Percentiles rank a stretch among this genome's conserved stretches.
phyloP scores from a whole-genome alignment of 2,329 filamentous ascomycete genomes.

The Sporothrix inflata region DNA sequence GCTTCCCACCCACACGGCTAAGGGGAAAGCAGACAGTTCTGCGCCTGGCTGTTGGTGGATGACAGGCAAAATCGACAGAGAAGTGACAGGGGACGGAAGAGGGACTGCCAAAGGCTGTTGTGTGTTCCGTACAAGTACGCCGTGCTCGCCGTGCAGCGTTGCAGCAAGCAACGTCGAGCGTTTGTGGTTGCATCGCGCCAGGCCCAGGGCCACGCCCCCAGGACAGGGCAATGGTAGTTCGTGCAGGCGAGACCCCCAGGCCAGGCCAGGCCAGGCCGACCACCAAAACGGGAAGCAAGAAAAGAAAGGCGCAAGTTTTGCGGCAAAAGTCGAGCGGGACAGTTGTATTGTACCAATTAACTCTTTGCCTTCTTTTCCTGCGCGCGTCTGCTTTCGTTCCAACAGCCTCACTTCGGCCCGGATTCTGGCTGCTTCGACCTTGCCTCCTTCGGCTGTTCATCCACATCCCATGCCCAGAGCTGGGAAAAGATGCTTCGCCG shows the following conservation, averaged over 20 bases:
- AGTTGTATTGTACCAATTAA: neutral
- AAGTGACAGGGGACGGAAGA: neutral
- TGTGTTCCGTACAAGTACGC: neutral
- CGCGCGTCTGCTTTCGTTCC: neutral
- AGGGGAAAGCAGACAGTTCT: neutral
- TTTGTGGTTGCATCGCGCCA: constrained; percentile 6
- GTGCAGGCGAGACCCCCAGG: neutral
- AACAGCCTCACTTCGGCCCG: constrained; percentile 12
- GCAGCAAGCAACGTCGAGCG: neutral
- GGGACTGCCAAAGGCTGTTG: neutral
- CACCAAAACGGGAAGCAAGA: neutral
- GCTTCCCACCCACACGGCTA: neutral
- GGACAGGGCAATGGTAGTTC: neutral
- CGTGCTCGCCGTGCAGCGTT: neutral
- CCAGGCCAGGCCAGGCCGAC: neutral
- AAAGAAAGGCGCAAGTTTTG: constrained; percentile 1
- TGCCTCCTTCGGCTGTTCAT: neutral
- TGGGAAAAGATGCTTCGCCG: neutral
- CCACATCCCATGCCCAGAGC: neutral
- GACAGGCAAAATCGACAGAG: neutral
- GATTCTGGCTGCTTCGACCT: neutral
- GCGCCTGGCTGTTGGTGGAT: neutral
- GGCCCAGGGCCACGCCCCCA: neutral
- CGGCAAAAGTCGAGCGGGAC: neutral
- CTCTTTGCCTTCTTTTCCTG: neutral